A percentile compares a stretch with the other conserved stretches of the same genome.
phyloP scores from a whole-genome alignment of 2,329 filamentous ascomycete genomes.

The Fusarium cicatricum region DNA sequence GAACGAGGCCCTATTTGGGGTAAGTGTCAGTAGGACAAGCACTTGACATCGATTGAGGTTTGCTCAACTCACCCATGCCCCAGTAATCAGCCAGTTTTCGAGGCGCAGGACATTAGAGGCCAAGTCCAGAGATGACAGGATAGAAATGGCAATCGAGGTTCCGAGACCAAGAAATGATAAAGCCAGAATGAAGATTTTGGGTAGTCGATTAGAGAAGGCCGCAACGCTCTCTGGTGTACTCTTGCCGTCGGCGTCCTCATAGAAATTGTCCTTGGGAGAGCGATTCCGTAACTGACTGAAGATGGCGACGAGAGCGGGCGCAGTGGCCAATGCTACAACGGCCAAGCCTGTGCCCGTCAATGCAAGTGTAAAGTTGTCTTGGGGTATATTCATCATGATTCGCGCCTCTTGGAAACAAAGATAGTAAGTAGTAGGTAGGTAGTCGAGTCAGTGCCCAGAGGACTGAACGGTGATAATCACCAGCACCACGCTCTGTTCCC shows the following conservation, averaged over 20 bases:
- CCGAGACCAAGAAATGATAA: constrained; percentile 63
- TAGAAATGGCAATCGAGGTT: constrained; percentile 63
- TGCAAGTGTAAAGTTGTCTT: constrained; percentile 31
- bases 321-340: constrained; percentile 47
- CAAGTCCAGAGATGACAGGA: constrained; percentile 57
- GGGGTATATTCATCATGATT: constrained; percentile 25
- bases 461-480: constrained; percentile 16
- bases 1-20: constrained; percentile 56
- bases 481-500: not conserved
- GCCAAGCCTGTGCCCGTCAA: constrained; percentile 47
- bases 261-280: constrained; percentile 57
- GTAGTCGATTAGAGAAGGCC: constrained; percentile 67
- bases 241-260: constrained; percentile 74
- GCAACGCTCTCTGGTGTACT: constrained; percentile 70
- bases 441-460: not conserved
- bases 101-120: constrained; percentile 53
- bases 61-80: constrained; percentile 66
- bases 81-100: constrained; percentile 67
- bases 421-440: not conserved
- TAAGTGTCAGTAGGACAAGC: constrained; percentile 5
- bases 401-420: not conserved
- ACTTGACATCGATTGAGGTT: not conserved
- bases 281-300: constrained; percentile 47
- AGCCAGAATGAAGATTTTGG: constrained; percentile 63
- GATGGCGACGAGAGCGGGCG: constrained; percentile 49